These are phyloP conservation scores for Ascobolus immersus DNA, from an alignment of 495 filamentous ascomycete genomes.

Conservation along the genomic window DNA sequence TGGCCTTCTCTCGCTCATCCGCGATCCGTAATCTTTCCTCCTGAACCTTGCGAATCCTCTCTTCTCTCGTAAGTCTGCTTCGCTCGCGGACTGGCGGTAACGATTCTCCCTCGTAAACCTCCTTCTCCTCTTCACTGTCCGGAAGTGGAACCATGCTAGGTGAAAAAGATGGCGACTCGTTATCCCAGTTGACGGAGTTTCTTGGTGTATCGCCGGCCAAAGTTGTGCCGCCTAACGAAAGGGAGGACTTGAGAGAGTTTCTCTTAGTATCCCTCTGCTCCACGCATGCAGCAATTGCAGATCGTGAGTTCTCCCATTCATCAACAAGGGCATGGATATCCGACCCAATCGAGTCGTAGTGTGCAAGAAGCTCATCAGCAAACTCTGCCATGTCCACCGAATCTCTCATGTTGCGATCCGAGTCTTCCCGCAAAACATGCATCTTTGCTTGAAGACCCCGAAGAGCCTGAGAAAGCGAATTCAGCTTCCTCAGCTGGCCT, in stretches of 20 bases:
- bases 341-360: conserved; percentile 81
- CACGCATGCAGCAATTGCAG: conserved; percentile 45
- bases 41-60: conserved; percentile 66
- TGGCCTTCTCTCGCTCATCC: conserved; percentile 37
- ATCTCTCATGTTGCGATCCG: conserved; percentile 41
- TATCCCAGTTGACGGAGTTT: conserved; percentile 17
- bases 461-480: conserved; percentile 69
- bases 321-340: conserved; percentile 63
- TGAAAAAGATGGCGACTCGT: too few relatives aligned
- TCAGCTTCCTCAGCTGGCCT: conserved; percentile 60
- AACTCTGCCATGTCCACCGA: conserved; percentile 48
- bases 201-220: conserved; percentile 40
- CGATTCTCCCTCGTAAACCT: conserved; percentile 77
- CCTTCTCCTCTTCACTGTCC: conserved; percentile 24
- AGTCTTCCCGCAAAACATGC: conserved; percentile 76
- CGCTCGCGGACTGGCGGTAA: conserved; percentile 38
- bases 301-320: conserved; percentile 75
- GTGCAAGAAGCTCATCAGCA: conserved; percentile 47
- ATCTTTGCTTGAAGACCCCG: conserved; percentile 84
- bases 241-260: conserved; percentile 41
- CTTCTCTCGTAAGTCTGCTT: conserved; percentile 54
- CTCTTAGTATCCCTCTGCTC: conserved; percentile 43
- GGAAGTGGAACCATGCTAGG: conserved; percentile 19
- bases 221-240: conserved; percentile 59
- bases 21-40: conserved; percentile 57